Base-by-base conservation (phyloP, 768 basidiomycete species). In the Tulasnella sp. region DNA sequence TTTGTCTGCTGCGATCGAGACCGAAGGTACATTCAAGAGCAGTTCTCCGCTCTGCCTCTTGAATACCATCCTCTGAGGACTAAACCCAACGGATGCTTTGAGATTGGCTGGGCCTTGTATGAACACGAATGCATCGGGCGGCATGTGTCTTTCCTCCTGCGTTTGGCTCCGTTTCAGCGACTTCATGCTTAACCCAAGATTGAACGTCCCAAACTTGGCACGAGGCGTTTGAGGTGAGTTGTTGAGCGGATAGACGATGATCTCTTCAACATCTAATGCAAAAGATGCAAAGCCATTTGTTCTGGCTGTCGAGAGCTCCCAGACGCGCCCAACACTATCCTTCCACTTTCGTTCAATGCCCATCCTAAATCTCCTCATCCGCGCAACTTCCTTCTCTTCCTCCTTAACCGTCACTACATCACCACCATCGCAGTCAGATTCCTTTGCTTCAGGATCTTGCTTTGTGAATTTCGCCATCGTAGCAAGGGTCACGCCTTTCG, bases 221-320 rank as follows among this genome's bases (percentile, higher is more conserved):
- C 40, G 37, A 27, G 29, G 37, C 19, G 37, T 42, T 28, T 22
- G 37, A 3, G n/a, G 48, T 51, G 9, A 39, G 20, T 28, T 25
- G 37, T 13, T 25, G n/a, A 6, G 48, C 20, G n/a, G n/a, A 19
- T 41, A 51, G 24, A 41, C 48, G 25, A 42, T 75, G 34, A 67
- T 63, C 28, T 69, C 37, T 65, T 66, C 54, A 29, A 55, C 37
- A 78, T 60, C 71, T 35, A 84, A 61, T 43, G 70, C 66, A 44
- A 74, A 72, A 10, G 71, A 70, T 22, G 51, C 47, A 10, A 50
- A 50, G 16, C 78, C 83, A 46, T 72, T 73, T 42, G 77, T 78
- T 34, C 69, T 71, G 10, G 79, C 81, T 69, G 81, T 72, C 22
- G 81, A 82, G 46, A 76, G 70, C 55, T 82, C 78, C 69, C 82